Evolutionary conservation across 148 eudicot genomes (phyloP), one percentile per base, ranked within the genome.

Genomic region (Dysphania ambrosioides): DNA sequence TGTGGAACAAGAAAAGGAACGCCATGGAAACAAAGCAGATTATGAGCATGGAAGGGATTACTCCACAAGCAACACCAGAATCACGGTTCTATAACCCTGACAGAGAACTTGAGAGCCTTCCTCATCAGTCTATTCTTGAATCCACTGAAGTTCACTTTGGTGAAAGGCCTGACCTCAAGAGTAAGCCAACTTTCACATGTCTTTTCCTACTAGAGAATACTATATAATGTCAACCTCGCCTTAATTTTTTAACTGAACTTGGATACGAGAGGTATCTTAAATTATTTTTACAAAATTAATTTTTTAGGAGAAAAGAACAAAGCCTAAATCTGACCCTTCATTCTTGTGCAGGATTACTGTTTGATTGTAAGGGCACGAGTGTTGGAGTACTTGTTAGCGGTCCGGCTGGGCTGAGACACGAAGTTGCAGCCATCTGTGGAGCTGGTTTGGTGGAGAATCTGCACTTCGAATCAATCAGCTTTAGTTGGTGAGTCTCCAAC

Each of bases 401-500:
- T n/a, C 98, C 98, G 0, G 78, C 85, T 82, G 82, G 78, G 19
- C 79, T 93, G 84, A 89, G 95, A 68, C 91, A 82, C 13, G 91
- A 93, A 11, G 95, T 89, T 78, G 97, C 98, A 26, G 83, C 82
- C 70, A 87, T 93, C 49, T 93, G 97, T 61, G 85, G 87, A 36
- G 86, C 97, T 42, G 93, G 90, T 9, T 79, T 80, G 74, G 88
- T 86, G 1, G 77, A 87, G 5, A 89, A 91, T 77, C 80, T 93
- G 70, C 88, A 93, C 35, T 93, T 89, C 55, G 94, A 93, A 75
- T 88, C 98, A 71, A 88, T 91, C 76, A 93, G 98, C 79, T 93
- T 93, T 84, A 93, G 87, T 65, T 93, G 98, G 98, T 93, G 82
- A 87, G 49, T 19, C 34, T 7, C 41, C 47, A 63, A 75, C 19